Evolutionary conservation across 2,329 filamentous ascomycete species (phyloP).

Genomic region (Verticillium longisporum): DNA sequence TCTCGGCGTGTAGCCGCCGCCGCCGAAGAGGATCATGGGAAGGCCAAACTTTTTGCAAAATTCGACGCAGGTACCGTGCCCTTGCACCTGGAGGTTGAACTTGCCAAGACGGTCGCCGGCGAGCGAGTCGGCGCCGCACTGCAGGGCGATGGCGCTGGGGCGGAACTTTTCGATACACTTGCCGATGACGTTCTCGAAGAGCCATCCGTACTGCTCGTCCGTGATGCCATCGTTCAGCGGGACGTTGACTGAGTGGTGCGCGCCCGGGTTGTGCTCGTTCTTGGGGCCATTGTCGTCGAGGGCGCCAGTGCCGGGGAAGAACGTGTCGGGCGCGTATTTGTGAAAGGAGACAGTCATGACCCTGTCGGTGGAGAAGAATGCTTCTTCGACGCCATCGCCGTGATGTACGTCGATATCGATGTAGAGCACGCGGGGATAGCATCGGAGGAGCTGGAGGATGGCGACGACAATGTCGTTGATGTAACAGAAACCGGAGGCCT

Average conservation of each 20-base stretch:
- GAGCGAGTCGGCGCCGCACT: constrained; percentile 92
- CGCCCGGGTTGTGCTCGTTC: constrained; percentile 77
- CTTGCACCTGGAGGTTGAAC: constrained; percentile 94
- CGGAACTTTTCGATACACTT: constrained; percentile 75
- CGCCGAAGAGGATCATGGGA: constrained; percentile 85
- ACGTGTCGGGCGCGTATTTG: constrained; percentile 79
- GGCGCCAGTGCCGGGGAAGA: constrained; percentile 88
- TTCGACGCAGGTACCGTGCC: constrained; percentile 84
- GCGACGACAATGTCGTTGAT: constrained; percentile 98
- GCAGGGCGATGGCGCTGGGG: constrained; percentile 86
- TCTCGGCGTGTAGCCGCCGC: constrained; percentile 91
- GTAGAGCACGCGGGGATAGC: constrained; percentile 93
- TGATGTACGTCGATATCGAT: constrained; percentile 96
- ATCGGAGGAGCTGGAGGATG: constrained; percentile 83
- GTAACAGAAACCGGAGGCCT: constrained; percentile 96
- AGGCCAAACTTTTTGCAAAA: constrained; percentile 77
- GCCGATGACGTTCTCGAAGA: constrained; percentile 78
- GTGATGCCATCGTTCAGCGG: constrained; percentile 87
- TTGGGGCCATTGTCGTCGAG: constrained; percentile 79
- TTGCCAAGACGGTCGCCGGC: constrained; percentile 89
- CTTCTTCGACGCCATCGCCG: constrained; percentile 87
- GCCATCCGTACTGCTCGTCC: constrained; percentile 77
- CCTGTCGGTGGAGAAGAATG: constrained; percentile 86
- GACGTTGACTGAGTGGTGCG: constrained; percentile 85
- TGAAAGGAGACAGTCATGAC: constrained; percentile 93